Conservation (phyloP, 306 rosid genomes). For the Lupinus albus region DNA sequence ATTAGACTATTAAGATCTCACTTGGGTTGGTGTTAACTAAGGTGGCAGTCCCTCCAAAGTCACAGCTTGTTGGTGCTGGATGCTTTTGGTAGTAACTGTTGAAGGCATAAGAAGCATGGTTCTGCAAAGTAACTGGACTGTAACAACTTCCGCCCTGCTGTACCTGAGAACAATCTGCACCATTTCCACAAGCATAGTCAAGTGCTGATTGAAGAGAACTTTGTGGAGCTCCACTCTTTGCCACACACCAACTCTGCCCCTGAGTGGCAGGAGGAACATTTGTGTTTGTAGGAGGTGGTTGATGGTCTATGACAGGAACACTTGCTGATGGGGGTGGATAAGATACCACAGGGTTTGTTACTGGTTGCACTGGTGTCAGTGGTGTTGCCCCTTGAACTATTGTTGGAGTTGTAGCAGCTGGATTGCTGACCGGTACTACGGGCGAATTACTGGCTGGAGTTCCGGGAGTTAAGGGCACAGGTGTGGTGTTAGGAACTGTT, state of each 20-base stretch:
- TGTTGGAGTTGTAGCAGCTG: slow-evolving; percentile 53
- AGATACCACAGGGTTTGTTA: slow-evolving; percentile 73
- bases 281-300: slow-evolving; percentile 61
- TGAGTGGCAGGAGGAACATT: slow-evolving; percentile 70
- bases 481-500: slow-evolving; percentile 66
- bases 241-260: slow-evolving; percentile 95
- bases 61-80: slow-evolving; percentile 83
- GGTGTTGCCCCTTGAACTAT: too few relatives aligned
- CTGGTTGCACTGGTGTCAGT: slow-evolving; percentile 33
- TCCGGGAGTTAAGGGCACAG: slow-evolving; percentile 56
- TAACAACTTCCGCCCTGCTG: slow-evolving; percentile 82
- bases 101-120: slow-evolving; percentile 95
- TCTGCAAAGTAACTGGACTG: slow-evolving; percentile 72
- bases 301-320: slow-evolving; percentile 63
- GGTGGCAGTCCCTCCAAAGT: slow-evolving; percentile 86
- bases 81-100: slow-evolving; percentile 90
- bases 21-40: slow-evolving; percentile 79
- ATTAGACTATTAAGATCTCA: slow-evolving; percentile 41
- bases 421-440: slow-evolving; percentile 37
- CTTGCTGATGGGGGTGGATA: slow-evolving; percentile 71
- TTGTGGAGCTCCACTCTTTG: slow-evolving; percentile 64
- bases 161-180: slow-evolving; percentile 80
- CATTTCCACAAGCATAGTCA: slow-evolving; percentile 94
- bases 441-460: slow-evolving; percentile 55
- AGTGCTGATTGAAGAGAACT: slow-evolving; percentile 75